Conservation (phyloP, 768 basidiomycete genomes). For the Mycena venus region DNA sequence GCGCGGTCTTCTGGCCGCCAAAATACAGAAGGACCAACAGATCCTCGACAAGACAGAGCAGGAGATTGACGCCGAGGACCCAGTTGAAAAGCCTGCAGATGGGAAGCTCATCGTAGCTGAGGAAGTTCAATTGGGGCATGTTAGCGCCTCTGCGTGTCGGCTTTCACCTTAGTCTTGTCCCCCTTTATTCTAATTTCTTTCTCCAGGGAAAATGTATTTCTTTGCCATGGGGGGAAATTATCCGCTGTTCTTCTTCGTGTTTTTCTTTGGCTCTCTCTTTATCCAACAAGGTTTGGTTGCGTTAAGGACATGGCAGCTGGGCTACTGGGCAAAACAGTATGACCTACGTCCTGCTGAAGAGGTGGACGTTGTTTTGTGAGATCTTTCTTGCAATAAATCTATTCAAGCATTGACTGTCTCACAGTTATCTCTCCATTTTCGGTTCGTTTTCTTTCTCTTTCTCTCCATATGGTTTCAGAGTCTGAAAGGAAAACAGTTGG, state of each 20-base stretch:
- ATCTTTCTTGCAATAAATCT: neutral
- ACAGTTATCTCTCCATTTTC: slow-evolving; percentile 17
- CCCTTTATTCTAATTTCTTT: neutral
- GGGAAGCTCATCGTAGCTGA: slow-evolving; percentile 75
- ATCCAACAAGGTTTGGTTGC: neutral
- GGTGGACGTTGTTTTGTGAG: slow-evolving; percentile 23
- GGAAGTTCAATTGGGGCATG: slow-evolving; percentile 70
- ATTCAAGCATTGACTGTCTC: neutral
- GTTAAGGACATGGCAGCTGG: slow-evolving; percentile 29
- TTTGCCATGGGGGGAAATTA: slow-evolving; percentile 12
- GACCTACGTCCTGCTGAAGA: slow-evolving; percentile 11
- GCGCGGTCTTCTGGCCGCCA: slow-evolving; percentile 53
- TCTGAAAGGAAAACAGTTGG: slow-evolving; percentile 12
- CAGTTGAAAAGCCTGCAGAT: slow-evolving; percentile 41
- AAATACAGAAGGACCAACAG: slow-evolving; percentile 25
- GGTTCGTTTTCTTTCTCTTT: neutral
- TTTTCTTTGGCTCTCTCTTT: slow-evolving; percentile 20
- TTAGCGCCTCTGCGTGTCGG: slow-evolving; percentile 54
- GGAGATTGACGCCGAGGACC: slow-evolving; percentile 35
- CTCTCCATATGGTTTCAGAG: neutral
- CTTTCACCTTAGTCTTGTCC: neutral
- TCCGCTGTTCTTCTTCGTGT: slow-evolving; percentile 20
- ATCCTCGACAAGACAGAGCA: slow-evolving; percentile 33
- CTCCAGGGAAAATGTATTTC: slow-evolving; percentile 30
- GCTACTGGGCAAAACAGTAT: slow-evolving; percentile 32